Evolutionary conservation across 1,284 basidiomycete species (phyloP), one percentile per base, ranked within the genome.

Genomic region (Fomitopsis pinicola): DNA sequence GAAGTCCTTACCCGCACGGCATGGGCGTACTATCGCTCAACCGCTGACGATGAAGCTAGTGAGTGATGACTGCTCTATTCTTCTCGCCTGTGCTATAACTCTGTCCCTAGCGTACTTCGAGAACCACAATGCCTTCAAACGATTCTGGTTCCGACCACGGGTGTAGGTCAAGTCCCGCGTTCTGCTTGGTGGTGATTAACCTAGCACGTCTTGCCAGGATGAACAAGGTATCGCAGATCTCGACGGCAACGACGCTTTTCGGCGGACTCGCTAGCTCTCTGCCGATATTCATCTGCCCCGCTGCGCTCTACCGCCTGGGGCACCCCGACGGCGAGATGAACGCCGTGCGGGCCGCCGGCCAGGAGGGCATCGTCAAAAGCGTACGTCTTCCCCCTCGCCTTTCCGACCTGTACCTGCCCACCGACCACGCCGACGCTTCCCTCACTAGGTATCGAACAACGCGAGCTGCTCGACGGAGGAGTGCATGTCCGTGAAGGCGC

Each of bases 301-400:
- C 82, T 15, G 83, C 83, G 0, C 74, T 86, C 12, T 86, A 85
- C 35, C 85, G 87, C 67, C 80, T 90, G 0, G 87, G 84, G 5
- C 86, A 88, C 66, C 84, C 84, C 10, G 82, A 86, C 55, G 86
- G 86, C 28, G 85, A 88, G 69, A 77, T 85, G 65, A 82, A 81
- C 69, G 67, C 88, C 46, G 86, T 83, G 6, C 75, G 80, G 55
- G 85, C 84, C 0, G 85, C 83, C 0, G 83, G 78, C 2, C 79
- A 81, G 66, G 78, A 84, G 57, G 79, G 79, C 33, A 75, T 88
- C 57, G 82, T 87, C 59, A 85, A 86, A 68, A 84, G 86, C 78
- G 83, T 83, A 48, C 64, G 76, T 65, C 22, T 22, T 22, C 22
- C 22, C 38, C 59, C 30, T 58, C 30, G 40, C 55, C 15, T 5